These are phyloP conservation scores for Trichoderma erinaceum DNA, from an alignment of 495 filamentous ascomycete genomes.

Conservation along the genomic window DNA sequence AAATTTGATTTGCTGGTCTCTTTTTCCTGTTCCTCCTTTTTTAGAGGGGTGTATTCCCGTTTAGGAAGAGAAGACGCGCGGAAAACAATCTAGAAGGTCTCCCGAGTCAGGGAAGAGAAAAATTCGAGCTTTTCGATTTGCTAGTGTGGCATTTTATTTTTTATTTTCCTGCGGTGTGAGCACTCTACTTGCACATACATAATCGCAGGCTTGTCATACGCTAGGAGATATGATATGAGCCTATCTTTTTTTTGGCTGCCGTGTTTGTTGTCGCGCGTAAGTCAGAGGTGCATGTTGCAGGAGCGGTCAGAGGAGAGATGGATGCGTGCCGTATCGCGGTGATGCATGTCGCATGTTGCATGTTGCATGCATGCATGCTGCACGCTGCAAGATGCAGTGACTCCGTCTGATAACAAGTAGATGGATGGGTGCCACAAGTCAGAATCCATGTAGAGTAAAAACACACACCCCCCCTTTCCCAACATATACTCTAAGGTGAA, in stretches of 20 bases:
- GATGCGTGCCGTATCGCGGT: background rate
- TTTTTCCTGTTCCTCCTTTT: too few species aligned
- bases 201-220: too few species aligned
- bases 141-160: background rate
- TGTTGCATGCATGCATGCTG: background rate
- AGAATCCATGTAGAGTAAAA: too few species aligned
- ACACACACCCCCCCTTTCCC: too few species aligned
- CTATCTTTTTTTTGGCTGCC: too few species aligned
- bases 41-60: too few species aligned
- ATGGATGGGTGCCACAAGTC: too few species aligned
- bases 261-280: background rate
- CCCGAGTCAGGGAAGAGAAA: background rate
- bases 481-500: background rate
- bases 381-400: background rate
- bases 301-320: slow-evolving; percentile 1
- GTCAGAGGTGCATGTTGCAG: slow-evolving; percentile 11
- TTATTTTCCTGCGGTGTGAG: background rate
- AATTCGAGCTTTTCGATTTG: background rate
- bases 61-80: too few species aligned
- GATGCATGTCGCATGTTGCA: background rate
- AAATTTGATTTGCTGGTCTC: too few species aligned
- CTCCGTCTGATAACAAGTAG: slow-evolving; percentile 2
- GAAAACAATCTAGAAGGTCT: too few species aligned
- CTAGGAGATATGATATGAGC: too few species aligned
- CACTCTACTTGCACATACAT: background rate